Evolutionary conservation across 2,329 filamentous ascomycete species (phyloP).

Genomic region (Fusarium nodosum): DNA sequence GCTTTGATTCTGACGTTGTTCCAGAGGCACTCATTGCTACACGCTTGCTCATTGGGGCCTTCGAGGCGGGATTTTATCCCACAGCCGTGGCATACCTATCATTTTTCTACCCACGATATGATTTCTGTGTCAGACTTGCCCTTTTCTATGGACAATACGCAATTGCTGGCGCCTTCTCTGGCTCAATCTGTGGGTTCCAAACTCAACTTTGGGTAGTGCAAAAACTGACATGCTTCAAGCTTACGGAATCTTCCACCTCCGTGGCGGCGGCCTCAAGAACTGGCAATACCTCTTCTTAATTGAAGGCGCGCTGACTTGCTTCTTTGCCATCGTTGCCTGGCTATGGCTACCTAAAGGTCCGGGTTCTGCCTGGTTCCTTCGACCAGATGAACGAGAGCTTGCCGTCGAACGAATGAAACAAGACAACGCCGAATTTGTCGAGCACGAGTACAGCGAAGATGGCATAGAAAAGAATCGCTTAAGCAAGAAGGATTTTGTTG

Average conservation of each 20-base stretch:
- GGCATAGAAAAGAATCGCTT: slow-evolving; percentile 46
- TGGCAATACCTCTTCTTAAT: slow-evolving; percentile 79
- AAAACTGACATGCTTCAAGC: slow-evolving; percentile 32
- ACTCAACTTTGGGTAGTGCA: background rate
- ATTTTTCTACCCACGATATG: slow-evolving; percentile 47
- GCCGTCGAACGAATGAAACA: slow-evolving; percentile 43
- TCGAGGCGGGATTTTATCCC: slow-evolving; percentile 50
- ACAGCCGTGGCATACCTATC: slow-evolving; percentile 49
- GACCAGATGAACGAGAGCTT: slow-evolving; percentile 39
- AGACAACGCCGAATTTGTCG: slow-evolving; percentile 46
- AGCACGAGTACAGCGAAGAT: slow-evolving; percentile 48
- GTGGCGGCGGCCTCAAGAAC: slow-evolving; percentile 60
- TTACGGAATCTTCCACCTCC: slow-evolving; percentile 49
- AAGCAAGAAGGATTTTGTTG: slow-evolving; percentile 44
- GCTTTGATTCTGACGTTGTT: slow-evolving; percentile 5
- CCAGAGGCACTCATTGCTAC: slow-evolving; percentile 46
- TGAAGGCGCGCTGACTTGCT: slow-evolving; percentile 65
- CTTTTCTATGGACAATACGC: slow-evolving; percentile 51
- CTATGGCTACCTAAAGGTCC: slow-evolving; percentile 46
- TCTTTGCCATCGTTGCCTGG: slow-evolving; percentile 49
- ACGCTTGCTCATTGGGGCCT: slow-evolving; percentile 48
- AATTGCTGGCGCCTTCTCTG: slow-evolving; percentile 48
- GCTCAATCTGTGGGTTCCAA: slow-evolving; percentile 44
- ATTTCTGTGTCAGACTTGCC: slow-evolving; percentile 47
- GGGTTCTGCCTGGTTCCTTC: slow-evolving; percentile 49